These are phyloP conservation scores for Intubia oerlemansii DNA, from an alignment of 2,329 filamentous ascomycete species.

Conservation along the genomic window DNA sequence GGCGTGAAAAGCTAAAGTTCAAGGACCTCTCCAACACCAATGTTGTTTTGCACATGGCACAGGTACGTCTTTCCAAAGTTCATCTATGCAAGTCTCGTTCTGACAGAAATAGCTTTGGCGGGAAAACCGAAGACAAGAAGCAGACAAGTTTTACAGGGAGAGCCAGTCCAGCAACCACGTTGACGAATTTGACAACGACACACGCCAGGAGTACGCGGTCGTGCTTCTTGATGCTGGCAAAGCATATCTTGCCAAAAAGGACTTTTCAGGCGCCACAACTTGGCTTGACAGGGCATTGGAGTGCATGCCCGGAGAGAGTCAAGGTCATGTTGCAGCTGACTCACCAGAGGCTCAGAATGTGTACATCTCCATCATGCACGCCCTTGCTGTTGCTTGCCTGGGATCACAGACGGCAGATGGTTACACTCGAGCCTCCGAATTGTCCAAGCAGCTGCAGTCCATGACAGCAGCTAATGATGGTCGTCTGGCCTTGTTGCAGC, in stretches of 20 bases:
- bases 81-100: too few species aligned
- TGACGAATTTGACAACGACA: conserved; percentile 20
- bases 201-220: conserved; percentile 42
- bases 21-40: conserved; percentile 35
- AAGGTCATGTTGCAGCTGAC: conserved; percentile 31
- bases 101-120: too few species aligned
- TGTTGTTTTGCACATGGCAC: too few species aligned
- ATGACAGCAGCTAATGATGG: conserved; percentile 39
- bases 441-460: conserved; percentile 39
- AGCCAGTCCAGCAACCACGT: conserved; percentile 27
- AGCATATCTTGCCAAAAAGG: conserved; percentile 25
- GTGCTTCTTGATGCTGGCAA: conserved; percentile 54
- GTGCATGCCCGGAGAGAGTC: conserved; percentile 30
- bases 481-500: conserved; percentile 41
- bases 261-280: conserved; percentile 33
- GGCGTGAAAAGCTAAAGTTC: conserved; percentile 6
- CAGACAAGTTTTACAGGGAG: conserved; percentile 47
- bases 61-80: too few species aligned
- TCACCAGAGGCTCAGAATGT: conserved; percentile 35
- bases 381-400: conserved; percentile 33
- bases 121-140: conserved; percentile 49
- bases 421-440: conserved; percentile 27
- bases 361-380: conserved; percentile 43
- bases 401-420: conserved; percentile 21
- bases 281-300: conserved; percentile 56